Base-by-base conservation (phyloP, 164 flowering plant genomes). In the Brasenia schreberi region DNA sequence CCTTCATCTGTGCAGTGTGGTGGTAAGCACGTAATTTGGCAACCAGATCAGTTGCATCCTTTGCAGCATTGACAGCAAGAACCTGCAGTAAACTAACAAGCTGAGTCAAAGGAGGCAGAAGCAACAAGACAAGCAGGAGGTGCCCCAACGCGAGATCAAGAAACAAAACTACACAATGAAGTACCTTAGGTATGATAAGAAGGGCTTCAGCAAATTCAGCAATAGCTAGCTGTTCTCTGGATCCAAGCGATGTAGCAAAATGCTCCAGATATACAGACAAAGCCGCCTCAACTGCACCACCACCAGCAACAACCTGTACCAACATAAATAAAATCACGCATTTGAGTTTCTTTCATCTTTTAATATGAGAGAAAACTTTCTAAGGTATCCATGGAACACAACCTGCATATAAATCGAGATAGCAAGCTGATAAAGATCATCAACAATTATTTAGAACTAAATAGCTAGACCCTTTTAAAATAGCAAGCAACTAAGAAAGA, bases 41-140 rank as follows among this genome's bases (percentile, higher is more conserved):
- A 68, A 92, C 97, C 64, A 95, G 83, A 64, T 95, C 99, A 65
- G 99, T 89, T 5, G 99, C 92, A 77, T 94, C 99, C 78, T 92
- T 91, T 6, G 99, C 99, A 79, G 99, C 99, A 85, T 95, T 95
- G 18, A 95, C 99, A 62, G 99, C 84, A 73, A 95, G 97, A 59
- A 95, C 94, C 99, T 94, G 78, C 49, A 69, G 17, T 44, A 42
- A 19, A 39, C 18, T 43, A 69, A 12, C 19, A 61, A 61, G 12
- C 43, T 71, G 42, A 61, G 58, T 11, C 65, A 10, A 11, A 65
- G 33, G 59, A 42, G 7, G 56, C 23, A 61, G 63, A 11, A 61
- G 18, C 63, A 61, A 61, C 63, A 61, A 11, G 7, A 61, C 9
- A 23, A 18, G 18, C 4, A 4, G 63, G 27, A 61, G 33, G 4